phyloP scores from a whole-genome alignment of 768 basidiomycete species.

The Dentipellis fragilis region DNA sequence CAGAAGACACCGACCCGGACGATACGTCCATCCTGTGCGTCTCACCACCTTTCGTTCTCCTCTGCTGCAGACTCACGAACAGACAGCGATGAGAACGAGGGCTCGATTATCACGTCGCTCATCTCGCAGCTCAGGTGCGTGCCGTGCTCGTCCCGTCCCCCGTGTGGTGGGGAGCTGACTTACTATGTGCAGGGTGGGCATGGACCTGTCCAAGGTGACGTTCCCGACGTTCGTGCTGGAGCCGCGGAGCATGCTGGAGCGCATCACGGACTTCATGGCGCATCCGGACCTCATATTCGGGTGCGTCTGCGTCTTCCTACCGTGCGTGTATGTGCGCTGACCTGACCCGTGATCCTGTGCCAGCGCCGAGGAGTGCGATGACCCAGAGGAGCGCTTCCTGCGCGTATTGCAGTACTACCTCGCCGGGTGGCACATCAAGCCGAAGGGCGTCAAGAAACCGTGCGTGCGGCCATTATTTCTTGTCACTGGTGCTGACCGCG shows the following conservation, averaged over 20 bases:
- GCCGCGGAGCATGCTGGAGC: conserved; percentile 93
- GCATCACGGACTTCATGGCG: conserved; percentile 98
- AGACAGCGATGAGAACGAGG: conserved; percentile 83
- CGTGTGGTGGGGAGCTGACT: not conserved
- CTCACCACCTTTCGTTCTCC: too few species aligned
- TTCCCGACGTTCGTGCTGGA: conserved; percentile 94
- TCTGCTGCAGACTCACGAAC: conserved; percentile 8
- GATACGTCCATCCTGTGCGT: conserved; percentile 85
- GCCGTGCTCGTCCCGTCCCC: too few species aligned
- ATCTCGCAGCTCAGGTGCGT: conserved; percentile 82
- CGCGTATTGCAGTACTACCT: conserved; percentile 90
- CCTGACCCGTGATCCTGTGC: not conserved
- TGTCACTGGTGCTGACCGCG: conserved; percentile 1
- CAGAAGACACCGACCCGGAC: conserved; percentile 79
- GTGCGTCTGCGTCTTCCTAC: conserved; percentile 33
- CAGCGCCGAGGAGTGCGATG: conserved; percentile 71
- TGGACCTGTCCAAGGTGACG: conserved; percentile 93
- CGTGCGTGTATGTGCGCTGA: not conserved
- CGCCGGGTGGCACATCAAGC: conserved; percentile 99
- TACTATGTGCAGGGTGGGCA: conserved; percentile 59
- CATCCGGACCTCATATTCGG: conserved; percentile 97
- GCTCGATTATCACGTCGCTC: conserved; percentile 77
- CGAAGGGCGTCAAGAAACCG: conserved; percentile 99
- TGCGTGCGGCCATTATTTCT: conserved; percentile 30
- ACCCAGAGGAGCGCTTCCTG: conserved; percentile 86